Base-by-base conservation (phyloP, 345 rosid genomes). In the Moringa oleifera region DNA sequence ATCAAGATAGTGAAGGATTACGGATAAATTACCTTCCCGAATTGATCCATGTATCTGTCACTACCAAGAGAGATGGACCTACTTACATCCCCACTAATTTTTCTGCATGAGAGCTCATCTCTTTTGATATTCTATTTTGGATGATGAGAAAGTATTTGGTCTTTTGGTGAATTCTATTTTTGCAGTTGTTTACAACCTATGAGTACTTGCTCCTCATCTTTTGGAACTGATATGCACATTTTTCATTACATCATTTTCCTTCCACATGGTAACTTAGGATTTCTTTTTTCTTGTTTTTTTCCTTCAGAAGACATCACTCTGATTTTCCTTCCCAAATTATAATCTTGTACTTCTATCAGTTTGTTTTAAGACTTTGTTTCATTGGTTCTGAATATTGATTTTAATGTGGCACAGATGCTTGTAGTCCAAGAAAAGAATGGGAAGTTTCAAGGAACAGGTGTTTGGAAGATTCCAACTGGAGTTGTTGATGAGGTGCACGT, bases 391-490 rank as follows among this genome's bases (percentile, higher is more conserved):
- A 33, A 47, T 51, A 53, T 62, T 61, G n/a, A 24, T 7, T 22
- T 62, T 46, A 41, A 62, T 57, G 15, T 56, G 25, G 23, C 58
- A 24, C 73, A 88, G 97, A 31, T 90, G 57, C 97, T 90, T 53
- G 89, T 79, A 45, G 97, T 90, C 23, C 90, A 85, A 78, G 97
- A 90, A 72, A 88, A 84, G 57, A 78, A 77, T 33, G 97, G 97
- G 53, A 51, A 0, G 1, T 71, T 88, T 23, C 71, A 63, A 23
- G 85, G 83, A 45, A 67, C 66, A 5, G 90, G 87, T 45, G 67
- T 84, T 20, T 90, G 97, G 97, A 90, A 90, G 75, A 85, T 90
- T 64, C 97, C 97, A 24, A 90, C 95, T 18, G 97, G 97, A 71
- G 71, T 70, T 69, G 97, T 81, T 45, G 90, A 88, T 13, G 83